Conservation (phyloP, 2,329 filamentous ascomycete genomes). For the Botrytis hyacinthi region DNA sequence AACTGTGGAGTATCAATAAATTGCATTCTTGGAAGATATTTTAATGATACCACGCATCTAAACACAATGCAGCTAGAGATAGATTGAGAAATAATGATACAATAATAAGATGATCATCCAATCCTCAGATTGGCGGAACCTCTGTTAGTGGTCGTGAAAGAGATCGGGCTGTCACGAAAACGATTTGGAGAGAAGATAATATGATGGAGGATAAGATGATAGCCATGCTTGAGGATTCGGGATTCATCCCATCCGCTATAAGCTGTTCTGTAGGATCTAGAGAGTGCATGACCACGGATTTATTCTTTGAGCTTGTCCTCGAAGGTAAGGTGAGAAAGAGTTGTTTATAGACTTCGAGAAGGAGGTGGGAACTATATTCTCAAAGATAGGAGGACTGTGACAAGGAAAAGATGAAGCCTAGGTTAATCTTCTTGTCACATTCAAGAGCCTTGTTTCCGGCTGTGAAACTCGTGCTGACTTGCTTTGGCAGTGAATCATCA, state of each 20-base stretch:
- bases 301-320: neutral
- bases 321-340: neutral
- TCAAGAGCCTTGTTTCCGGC: neutral
- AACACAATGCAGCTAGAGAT: neutral
- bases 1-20: neutral
- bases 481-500: neutral
- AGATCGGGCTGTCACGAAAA: neutral
- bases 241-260: neutral
- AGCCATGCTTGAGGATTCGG: neutral
- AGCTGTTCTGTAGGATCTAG: neutral
- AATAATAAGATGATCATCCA: neutral
- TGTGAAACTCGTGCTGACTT: too few relatives aligned
- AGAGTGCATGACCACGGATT: neutral
- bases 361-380: neutral
- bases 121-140: too few relatives aligned
- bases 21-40: accelerated
- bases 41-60: neutral
- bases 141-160: neutral
- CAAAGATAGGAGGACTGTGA: accelerated
- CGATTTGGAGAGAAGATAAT: neutral
- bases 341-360: neutral
- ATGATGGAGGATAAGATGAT: neutral
- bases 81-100: neutral
- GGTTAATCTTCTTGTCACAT: neutral
- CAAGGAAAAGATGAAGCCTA: neutral